phyloP scores from a whole-genome alignment of 306 rosid genomes.

The Fragaria vesca region DNA sequence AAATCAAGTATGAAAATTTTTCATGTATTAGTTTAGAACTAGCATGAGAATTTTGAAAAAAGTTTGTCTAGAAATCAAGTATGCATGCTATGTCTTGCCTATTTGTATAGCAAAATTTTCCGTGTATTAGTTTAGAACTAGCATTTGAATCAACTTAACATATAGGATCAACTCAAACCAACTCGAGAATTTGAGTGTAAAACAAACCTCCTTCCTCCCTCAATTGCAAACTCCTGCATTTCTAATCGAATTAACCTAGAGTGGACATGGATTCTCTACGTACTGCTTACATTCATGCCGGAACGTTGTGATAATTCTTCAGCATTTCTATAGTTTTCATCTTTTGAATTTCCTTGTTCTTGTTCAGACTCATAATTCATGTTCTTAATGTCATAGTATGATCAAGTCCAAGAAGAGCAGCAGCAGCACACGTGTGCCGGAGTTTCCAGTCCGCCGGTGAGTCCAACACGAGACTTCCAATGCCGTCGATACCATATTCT shows the following conservation, averaged over 20 bases:
- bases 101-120: too few species aligned
- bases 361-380: not conserved
- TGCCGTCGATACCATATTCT: constrained; percentile 15
- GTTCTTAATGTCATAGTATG: not conserved
- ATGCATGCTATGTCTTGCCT: too few species aligned
- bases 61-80: too few species aligned
- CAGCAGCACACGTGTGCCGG: constrained; percentile 30
- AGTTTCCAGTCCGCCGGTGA: constrained; percentile 11
- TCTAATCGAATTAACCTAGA: not conserved
- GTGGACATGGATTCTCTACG: too few species aligned
- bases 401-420: not conserved
- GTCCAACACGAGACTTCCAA: constrained; percentile 35
- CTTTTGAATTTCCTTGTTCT: not conserved
- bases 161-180: too few species aligned
- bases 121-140: too few species aligned
- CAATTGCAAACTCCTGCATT: not conserved
- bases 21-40: too few species aligned
- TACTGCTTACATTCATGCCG: too few species aligned
- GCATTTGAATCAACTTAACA: too few species aligned
- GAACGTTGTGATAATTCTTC: not conserved
- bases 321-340: too few species aligned
- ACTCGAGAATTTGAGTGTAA: not conserved
- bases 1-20: too few species aligned
- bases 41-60: too few species aligned
- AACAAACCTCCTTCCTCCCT: not conserved